phyloP scores from a whole-genome alignment of 2,329 filamentous ascomycete genomes.

The Fusarium foetens region DNA sequence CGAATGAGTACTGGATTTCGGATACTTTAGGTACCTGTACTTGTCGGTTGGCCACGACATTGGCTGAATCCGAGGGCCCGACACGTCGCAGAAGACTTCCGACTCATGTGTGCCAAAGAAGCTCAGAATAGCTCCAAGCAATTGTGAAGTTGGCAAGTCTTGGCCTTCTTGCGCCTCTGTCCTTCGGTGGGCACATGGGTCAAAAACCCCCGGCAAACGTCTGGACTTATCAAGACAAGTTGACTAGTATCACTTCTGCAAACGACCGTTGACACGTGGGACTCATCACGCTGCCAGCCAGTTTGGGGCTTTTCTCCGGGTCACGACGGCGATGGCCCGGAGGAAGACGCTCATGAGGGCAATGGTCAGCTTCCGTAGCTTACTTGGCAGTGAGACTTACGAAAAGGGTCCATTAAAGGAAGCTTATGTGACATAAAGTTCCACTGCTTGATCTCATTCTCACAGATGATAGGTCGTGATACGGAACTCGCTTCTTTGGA shows the following conservation, averaged over 20 bases:
- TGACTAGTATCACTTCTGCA: too few relatives aligned
- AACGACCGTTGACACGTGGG: fast-evolving
- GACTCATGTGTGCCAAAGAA: fast-evolving
- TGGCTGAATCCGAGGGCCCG: not conserved
- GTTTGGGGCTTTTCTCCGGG: not conserved
- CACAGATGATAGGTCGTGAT: fast-evolving
- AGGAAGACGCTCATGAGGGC: fast-evolving
- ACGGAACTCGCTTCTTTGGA: fast-evolving
- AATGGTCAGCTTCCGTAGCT: not conserved
- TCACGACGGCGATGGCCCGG: not conserved
- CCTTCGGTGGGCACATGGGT: fast-evolving
- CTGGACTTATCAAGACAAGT: too few relatives aligned
- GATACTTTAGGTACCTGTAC: not conserved
- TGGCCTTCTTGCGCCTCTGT: not conserved
- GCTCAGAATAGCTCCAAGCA: fast-evolving
- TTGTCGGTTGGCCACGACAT: fast-evolving
- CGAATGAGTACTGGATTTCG: fast-evolving
- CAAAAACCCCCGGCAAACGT: not conserved
- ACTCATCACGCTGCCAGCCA: not conserved
- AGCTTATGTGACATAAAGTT: not conserved
- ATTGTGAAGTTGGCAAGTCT: not conserved
- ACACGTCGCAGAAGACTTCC: fast-evolving
- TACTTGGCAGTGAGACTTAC: not conserved
- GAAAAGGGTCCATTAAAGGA: not conserved
- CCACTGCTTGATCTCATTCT: not conserved